Base-by-base conservation (phyloP, 768 basidiomycete genomes). In the Galerina marginata region DNA sequence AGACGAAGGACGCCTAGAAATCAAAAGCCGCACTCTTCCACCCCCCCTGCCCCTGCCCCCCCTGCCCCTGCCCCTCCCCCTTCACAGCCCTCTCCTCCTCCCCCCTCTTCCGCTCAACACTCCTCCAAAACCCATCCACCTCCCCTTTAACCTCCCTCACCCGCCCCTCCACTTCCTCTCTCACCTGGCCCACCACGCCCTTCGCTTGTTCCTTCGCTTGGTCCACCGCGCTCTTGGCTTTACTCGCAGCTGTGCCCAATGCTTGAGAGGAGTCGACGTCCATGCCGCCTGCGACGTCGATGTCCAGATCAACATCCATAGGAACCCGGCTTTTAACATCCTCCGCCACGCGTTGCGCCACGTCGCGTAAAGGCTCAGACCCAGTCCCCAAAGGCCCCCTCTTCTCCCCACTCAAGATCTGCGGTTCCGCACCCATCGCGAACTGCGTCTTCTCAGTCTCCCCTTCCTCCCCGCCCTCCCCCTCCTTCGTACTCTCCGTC, bases 361-460 rank as follows among this genome's bases (percentile, higher is more conserved):
- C 77, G 54, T 84, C 75, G 44, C 60, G 69, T 2, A 84, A 47
- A 10, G 71, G 70, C 63, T 78, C 81, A 2, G 85, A 79, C 4
- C 78, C 79, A 2, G 77, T 85, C 2, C 86, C 90, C 38, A 86
- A 66, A 0, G 90, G 90, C 0, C 90, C 90, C 3, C 76, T 80
- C 78, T 92, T 90, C 62, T 86, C 82, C 0, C 88, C 86, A 26
- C 82, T 73, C 29, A 92, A 71, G 36, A 92, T 84, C 77, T 92
- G 90, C 38, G 90, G 90, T 72, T 89, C 89, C 6, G 83, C 87
- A 2, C 90, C 90, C 75, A 91, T 74, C 0, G 89, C 90, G 49
- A 92, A 82, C 50, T 70, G 64, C 44, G 75, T 71, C 40, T 67
- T 71, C 37, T 65, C 54, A 23, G 67, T 61, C 25, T 61, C 52